Evolutionary conservation across 179 eudicot species (phyloP).

Genomic region (Amaranthus tricolor): DNA sequence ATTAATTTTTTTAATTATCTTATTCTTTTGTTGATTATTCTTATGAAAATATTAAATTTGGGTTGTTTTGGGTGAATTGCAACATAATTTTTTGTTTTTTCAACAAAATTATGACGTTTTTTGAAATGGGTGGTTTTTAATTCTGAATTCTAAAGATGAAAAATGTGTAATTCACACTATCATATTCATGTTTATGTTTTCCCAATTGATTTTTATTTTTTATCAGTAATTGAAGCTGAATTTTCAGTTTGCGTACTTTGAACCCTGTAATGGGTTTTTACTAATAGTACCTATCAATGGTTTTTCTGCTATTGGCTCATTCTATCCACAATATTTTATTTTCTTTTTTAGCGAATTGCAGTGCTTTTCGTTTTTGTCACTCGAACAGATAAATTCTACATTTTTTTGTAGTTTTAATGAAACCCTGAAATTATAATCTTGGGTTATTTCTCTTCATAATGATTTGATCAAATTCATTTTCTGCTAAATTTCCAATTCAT

Average conservation of each 20-base stretch:
- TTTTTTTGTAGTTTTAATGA: background rate
- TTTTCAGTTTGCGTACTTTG: background rate
- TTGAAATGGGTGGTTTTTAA: conserved; percentile 19
- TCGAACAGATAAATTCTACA: no score
- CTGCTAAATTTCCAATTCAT: no score
- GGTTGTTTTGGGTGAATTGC: background rate
- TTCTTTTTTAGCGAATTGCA: background rate
- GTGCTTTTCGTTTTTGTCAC: background rate
- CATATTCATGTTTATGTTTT: background rate
- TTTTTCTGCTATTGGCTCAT: background rate
- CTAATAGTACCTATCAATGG: background rate
- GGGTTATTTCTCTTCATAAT: no score
- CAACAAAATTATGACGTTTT: no score
- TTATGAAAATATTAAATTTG: no score
- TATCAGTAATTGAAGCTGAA: background rate
- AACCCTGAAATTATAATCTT: no score
- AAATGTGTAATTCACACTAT: background rate
- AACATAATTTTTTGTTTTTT: no score
- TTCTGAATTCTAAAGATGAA: background rate
- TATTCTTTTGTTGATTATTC: background rate
- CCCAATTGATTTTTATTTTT: background rate
- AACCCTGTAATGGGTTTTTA: conserved; percentile 12
- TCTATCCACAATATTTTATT: background rate
- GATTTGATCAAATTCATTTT: no score
- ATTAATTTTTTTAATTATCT: background rate